Evolutionary conservation across 768 basidiomycete species (phyloP), one percentile per base, ranked within the genome.

Genomic region (Lanmaoa rubissima): DNA sequence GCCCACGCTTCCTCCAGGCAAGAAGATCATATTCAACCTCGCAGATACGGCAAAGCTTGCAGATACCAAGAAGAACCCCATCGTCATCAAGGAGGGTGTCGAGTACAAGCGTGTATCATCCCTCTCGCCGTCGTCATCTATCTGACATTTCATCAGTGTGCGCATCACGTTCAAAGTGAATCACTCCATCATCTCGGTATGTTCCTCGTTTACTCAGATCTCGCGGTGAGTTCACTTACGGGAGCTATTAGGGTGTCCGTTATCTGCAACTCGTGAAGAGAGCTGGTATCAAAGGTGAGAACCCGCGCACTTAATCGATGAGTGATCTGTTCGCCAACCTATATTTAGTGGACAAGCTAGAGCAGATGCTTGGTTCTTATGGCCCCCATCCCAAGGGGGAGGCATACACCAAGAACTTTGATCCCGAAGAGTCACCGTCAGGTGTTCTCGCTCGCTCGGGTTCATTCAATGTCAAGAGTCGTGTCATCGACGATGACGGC

Each of bases 321-420:
- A 28, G 43, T 43, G 48, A 39, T 54, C 45, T 38, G 24, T 55
- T 48, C 12, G 46, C 44, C 61, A 49, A 50, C 26, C 40, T 51
- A 46, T 51, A 38, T 43, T 43, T 54, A 94, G 94, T 96, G 65
- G 96, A 96, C 74, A 96, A 89, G 72, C 70, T 92, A 65, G 93
- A 95, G 68, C 82, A 89, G 64, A 98, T 98, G 96, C 81, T 98
- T 21, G 96, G 96, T 17, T 94, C 92, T 4, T 97, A 94, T 70
- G 90, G 92, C 3, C 91, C 93, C 17, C 75, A 79, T 54, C 77
- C 85, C n/a, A 63, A 76, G 2, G 84, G 81, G 35, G 78, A 86
- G 26, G 68, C 89, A 6, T 89, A 94, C 66, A 74, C 65, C 62
- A 93, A 92, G 74, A 81, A 87, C 65, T 92, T 94, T 71, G 87